phyloP scores from a whole-genome alignment of 2,329 filamentous ascomycete species.

The Aureobasidium sp. region DNA sequence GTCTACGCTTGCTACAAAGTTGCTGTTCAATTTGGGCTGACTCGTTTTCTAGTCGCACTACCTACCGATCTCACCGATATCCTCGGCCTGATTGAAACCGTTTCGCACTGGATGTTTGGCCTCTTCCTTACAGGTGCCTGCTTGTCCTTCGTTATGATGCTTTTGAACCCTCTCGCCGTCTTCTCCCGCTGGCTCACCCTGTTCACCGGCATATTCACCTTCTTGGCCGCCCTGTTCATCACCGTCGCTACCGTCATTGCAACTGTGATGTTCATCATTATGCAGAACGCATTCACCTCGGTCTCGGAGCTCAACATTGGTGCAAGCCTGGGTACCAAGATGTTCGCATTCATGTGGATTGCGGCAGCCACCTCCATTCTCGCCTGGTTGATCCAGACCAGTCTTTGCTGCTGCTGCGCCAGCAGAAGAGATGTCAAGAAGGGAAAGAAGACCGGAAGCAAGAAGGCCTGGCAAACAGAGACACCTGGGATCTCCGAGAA shows the following conservation, averaged over 20 bases:
- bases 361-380: slow-evolving; percentile 59
- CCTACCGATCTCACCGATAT: slow-evolving; percentile 67
- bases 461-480: slow-evolving; percentile 21
- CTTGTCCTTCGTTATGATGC: slow-evolving; percentile 65
- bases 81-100: slow-evolving; percentile 64
- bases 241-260: slow-evolving; percentile 66
- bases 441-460: slow-evolving; percentile 38
- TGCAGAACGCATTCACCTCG: slow-evolving; percentile 64
- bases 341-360: slow-evolving; percentile 89
- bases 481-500: slow-evolving; percentile 17
- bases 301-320: slow-evolving; percentile 70
- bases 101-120: slow-evolving; percentile 80
- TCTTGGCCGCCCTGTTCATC: slow-evolving; percentile 59
- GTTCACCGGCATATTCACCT: slow-evolving; percentile 60
- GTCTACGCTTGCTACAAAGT: slow-evolving; percentile 19
- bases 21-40: not conserved
- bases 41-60: slow-evolving; percentile 53
- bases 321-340: slow-evolving; percentile 60
- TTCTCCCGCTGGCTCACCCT: slow-evolving; percentile 52
- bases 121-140: slow-evolving; percentile 69
- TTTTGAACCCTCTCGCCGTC: slow-evolving; percentile 51
- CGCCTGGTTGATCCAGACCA: slow-evolving; percentile 63
- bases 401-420: slow-evolving; percentile 71
- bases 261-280: slow-evolving; percentile 77
- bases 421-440: slow-evolving; percentile 47